Base-by-base conservation (phyloP, 257 asterid species). In the Dorcoceras hygrometricum region DNA sequence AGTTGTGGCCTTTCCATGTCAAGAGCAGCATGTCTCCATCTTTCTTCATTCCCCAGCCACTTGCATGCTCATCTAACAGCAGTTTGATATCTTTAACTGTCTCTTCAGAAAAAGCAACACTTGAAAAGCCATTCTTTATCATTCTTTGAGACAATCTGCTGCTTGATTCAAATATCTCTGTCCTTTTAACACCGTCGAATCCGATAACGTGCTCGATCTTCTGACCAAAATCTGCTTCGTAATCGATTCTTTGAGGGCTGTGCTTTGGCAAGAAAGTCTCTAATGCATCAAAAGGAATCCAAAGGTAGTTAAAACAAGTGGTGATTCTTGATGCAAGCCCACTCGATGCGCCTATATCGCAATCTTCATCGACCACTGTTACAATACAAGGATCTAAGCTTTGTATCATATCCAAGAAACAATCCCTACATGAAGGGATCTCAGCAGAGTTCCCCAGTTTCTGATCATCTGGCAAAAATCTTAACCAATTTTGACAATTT, bases 31-130 rank as follows among this genome's bases (percentile, higher is more conserved):
- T 84, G 65, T 82, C 91, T 22, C 86, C 95, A 18, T 85, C 97
- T 50, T 71, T 83, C 80, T 89, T 89, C 97, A 89, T 85, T 31
- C 94, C 97, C 97, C 95, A 89, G 4, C 97, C 93, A 66, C 95
- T 86, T 14, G 95, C 93, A 72, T 87, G 95, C 25, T 87, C 95
- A 50, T 82, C 88, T 4, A 87, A 73, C 84, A 89, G 53, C 46
- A 59, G 19, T 76, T 80, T 89, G 0, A 89, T 87, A 62, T 89
- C 95, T 76, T 58, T 78, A 14, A 84, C 26, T 0, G 84, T 82
- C 28, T 85, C 97, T 6, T 87, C 95, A 58, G 86, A 20, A 23
- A 87, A 87, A 46, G 88, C 79, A 18, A 82, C 61, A 29, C 89
- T 74, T 0, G 20, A 3, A 50, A 82, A 83, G 18, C 93, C 95